Evolutionary conservation across 352 stramenopile genomes (phyloP).

Genomic region (Globisporangium orthogonon): DNA sequence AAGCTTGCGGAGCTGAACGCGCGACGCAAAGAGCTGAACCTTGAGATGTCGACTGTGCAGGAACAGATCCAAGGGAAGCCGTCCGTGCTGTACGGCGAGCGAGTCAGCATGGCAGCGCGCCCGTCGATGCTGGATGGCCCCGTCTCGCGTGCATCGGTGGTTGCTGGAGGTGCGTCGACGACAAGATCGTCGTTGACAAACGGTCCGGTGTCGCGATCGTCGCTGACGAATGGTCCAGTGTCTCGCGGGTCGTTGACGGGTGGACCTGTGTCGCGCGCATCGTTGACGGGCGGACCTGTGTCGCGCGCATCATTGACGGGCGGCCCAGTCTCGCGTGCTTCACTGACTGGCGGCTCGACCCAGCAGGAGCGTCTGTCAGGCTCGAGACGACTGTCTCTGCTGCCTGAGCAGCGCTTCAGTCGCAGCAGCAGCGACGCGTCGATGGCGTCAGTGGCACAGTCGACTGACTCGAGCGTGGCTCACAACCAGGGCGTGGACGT

Average conservation of each 20-base stretch:
- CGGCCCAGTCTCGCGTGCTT: constrained; percentile 1
- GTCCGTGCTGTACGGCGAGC: constrained; percentile 20
- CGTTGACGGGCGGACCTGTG: not conserved
- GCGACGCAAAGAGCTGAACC: constrained; percentile 55
- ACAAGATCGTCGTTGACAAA: not conserved
- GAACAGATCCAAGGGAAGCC: constrained; percentile 20
- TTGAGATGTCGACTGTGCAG: constrained; percentile 69
- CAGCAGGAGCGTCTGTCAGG: constrained; percentile 7
- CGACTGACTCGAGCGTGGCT: constrained; percentile 40
- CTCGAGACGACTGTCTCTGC: constrained; percentile 18
- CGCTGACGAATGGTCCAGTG: not conserved
- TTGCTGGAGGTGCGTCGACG: constrained; percentile 4
- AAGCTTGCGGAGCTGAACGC: constrained; percentile 42
- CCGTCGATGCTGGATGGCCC: constrained; percentile 16
- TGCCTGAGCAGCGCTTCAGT: constrained; percentile 23
- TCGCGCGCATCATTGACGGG: constrained; percentile 4
- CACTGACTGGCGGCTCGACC: constrained; percentile 3
- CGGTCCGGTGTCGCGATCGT: not conserved
- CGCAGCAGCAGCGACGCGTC: constrained; percentile 56
- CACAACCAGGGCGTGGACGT: constrained; percentile 6
- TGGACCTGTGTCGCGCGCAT: not conserved
- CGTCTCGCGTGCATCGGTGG: not conserved
- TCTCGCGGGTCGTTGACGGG: constrained; percentile 2
- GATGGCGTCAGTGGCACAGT: constrained; percentile 37
- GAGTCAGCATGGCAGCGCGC: constrained; percentile 20